These are phyloP conservation scores for Apostasia shenzhenica DNA, from an alignment of 106 monocot species.

Conservation along the genomic window DNA sequence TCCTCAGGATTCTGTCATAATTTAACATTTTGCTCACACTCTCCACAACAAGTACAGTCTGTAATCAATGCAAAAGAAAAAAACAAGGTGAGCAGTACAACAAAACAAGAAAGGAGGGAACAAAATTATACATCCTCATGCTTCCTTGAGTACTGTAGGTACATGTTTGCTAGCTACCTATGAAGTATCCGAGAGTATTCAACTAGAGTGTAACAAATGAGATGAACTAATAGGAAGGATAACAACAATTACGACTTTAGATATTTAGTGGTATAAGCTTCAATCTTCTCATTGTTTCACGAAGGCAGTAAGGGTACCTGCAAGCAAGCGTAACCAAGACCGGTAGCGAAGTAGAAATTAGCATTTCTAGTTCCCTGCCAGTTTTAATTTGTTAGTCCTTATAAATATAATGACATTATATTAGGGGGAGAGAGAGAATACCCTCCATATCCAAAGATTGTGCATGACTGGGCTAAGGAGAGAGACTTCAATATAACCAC, in stretches of 20 bases:
- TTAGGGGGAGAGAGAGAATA: slow-evolving; percentile 21
- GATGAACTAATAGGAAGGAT: too few relatives aligned
- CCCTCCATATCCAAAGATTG: slow-evolving; percentile 89
- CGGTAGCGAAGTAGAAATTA: slow-evolving; percentile 95
- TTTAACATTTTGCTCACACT: slow-evolving; percentile 57
- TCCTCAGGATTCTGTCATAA: slow-evolving; percentile 48
- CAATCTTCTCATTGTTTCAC: too few relatives aligned
- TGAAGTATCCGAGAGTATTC: too few relatives aligned
- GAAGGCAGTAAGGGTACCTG: slow-evolving; percentile 43
- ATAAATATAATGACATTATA: too few relatives aligned
- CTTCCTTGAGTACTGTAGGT: too few relatives aligned
- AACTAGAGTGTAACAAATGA: too few relatives aligned
- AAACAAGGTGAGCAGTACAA: not conserved
- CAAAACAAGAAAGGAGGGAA: too few relatives aligned
- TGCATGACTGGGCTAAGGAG: slow-evolving; percentile 97
- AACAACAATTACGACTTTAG: too few relatives aligned
- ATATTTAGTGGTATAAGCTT: too few relatives aligned
- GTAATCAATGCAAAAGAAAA: slow-evolving; percentile 15
- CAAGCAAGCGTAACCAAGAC: slow-evolving; percentile 78
- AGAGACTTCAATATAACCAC: slow-evolving; percentile 79
- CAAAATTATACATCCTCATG: too few relatives aligned
- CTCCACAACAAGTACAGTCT: slow-evolving; percentile 54
- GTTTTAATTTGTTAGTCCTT: slow-evolving; percentile 4
- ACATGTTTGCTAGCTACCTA: too few relatives aligned
- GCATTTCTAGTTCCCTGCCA: slow-evolving; percentile 93